Evolutionary conservation across 805 yeast species (phyloP).

Genomic region (Suhomyces tanzawaensis): DNA sequence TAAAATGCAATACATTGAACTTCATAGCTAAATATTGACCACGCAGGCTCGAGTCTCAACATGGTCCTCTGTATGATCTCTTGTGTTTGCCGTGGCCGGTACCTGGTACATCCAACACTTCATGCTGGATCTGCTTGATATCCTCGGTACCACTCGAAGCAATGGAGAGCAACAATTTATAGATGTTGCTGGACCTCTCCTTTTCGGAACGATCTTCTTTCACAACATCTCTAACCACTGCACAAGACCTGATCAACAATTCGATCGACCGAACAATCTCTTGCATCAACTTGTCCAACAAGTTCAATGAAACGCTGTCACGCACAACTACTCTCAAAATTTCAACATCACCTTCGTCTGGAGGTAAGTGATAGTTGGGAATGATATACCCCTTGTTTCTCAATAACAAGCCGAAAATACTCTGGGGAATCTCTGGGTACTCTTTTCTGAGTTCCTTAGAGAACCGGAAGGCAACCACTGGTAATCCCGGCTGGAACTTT

Average conservation of each 20-base stretch:
- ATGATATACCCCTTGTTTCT: conserved; percentile 48
- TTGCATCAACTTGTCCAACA: conserved; percentile 40
- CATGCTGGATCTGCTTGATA: conserved; percentile 22
- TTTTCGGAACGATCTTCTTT: conserved; percentile 17
- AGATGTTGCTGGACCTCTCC: conserved; percentile 35
- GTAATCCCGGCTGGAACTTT: conserved; percentile 70
- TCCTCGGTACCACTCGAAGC: conserved; percentile 55
- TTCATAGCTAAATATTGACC: no score
- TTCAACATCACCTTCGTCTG: conserved; percentile 53
- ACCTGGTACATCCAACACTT: conserved; percentile 18
- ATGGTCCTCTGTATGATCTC: conserved; percentile 36
- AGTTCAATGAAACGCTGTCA: conserved; percentile 57
- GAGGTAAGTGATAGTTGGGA: conserved; percentile 86
- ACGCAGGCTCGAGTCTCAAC: no score
- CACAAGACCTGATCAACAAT: conserved; percentile 48
- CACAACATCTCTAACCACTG: conserved; percentile 32
- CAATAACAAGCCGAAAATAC: conserved; percentile 65
- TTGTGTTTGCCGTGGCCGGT: conserved; percentile 24
- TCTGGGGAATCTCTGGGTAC: conserved; percentile 83
- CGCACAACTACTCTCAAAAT: conserved; percentile 84
- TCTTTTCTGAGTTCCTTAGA: conserved; percentile 52
- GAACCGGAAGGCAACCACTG: conserved; percentile 84
- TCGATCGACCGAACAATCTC: conserved; percentile 56
- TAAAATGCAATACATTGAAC: no score
- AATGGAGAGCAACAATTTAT: conserved; percentile 50